phyloP scores from a whole-genome alignment of 1,139 yeast genomes.

The Yamadazyma conglobata region DNA sequence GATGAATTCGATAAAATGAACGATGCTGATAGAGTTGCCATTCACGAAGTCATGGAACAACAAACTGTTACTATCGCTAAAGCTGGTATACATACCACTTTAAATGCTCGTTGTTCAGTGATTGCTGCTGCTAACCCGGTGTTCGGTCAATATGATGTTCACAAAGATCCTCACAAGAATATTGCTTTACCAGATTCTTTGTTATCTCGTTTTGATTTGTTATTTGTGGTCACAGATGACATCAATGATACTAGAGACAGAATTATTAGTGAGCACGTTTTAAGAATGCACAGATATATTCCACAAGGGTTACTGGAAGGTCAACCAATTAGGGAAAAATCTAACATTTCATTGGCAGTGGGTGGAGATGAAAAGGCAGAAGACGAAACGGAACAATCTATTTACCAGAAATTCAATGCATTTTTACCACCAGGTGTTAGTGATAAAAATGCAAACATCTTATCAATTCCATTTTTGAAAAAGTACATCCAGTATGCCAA shows the following conservation, averaged over 20 bases:
- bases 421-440: conserved; percentile 76
- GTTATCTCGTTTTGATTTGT: conserved; percentile 91
- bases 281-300: conserved; percentile 86
- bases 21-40: conserved; percentile 94
- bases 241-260: conserved; percentile 84
- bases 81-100: conserved; percentile 96
- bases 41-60: conserved; percentile 99
- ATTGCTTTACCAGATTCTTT: conserved; percentile 96
- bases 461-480: conserved; percentile 81
- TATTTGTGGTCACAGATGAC: conserved; percentile 95
- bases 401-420: conserved; percentile 81
- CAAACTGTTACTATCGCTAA: conserved; percentile 98
- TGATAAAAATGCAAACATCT: conserved; percentile 54
- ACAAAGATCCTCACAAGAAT: conserved; percentile 94
- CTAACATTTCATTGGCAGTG: conserved; percentile 69
- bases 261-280: conserved; percentile 87
- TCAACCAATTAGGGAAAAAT: conserved; percentile 83
- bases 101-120: conserved; percentile 96
- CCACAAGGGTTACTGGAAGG: conserved; percentile 93
- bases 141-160: conserved; percentile 94
- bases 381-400: conserved; percentile 52
- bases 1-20: conserved; percentile 99
- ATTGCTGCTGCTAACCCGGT: conserved; percentile 99
- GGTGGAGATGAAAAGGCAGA: conserved; percentile 63
- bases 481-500: conserved; percentile 94